Evolutionary conservation across 177 flowering plant species (phyloP).

Genomic region (Vitis hybrid): DNA sequence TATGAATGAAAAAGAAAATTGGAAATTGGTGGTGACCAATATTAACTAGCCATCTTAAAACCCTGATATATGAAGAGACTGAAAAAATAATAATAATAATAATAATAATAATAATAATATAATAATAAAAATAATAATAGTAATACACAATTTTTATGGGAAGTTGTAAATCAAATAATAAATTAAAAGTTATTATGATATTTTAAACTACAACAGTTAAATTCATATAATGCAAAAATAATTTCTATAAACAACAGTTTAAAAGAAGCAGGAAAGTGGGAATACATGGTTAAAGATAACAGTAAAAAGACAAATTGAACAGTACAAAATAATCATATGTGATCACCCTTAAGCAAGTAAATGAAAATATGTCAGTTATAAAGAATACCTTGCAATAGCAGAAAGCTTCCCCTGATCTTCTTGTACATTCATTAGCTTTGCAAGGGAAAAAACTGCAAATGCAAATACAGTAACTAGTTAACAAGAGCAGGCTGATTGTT

Average conservation of each 20-base stretch:
- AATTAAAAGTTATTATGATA: no score
- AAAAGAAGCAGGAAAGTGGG: not conserved
- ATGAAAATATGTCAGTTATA: not conserved
- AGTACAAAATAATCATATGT: not conserved
- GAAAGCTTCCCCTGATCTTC: slow-evolving; percentile 84
- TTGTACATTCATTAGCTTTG: slow-evolving; percentile 88
- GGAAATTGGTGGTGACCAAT: no score
- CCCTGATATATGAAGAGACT: no score
- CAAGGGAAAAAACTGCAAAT: slow-evolving; percentile 79
- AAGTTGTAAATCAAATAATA: no score
- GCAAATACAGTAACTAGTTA: not conserved
- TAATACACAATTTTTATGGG: no score
- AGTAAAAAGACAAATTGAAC: not conserved
- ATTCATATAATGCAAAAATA: not conserved
- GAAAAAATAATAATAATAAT: no score
- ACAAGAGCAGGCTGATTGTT: not conserved
- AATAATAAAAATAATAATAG: no score
- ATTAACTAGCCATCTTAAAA: no score
- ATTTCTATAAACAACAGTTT: not conserved
- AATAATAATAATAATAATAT: no score
- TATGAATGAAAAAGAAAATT: slow-evolving; percentile 4
- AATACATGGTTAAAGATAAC: not conserved
- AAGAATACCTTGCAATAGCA: slow-evolving; percentile 84
- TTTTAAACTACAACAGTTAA: not conserved
- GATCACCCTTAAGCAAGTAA: not conserved